phyloP scores from a whole-genome alignment of 2,329 filamentous ascomycete genomes.

The Rhexocercosporidium sp. region DNA sequence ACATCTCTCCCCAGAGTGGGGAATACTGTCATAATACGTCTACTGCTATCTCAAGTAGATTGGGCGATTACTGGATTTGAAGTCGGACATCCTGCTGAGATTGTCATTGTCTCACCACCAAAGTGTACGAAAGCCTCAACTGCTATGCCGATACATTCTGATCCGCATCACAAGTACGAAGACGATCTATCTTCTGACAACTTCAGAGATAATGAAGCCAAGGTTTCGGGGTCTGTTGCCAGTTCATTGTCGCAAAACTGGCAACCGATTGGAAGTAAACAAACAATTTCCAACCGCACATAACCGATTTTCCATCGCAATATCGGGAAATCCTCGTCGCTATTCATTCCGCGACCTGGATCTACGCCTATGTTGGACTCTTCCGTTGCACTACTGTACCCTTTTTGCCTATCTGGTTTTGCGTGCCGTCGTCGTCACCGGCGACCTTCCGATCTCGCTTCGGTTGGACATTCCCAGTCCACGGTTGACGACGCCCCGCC shows the following conservation, averaged over 20 bases:
- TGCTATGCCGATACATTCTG: not conserved
- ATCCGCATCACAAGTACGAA: too few relatives aligned
- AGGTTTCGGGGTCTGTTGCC: not conserved
- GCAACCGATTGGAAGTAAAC: not conserved
- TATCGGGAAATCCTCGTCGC: not conserved
- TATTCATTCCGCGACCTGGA: too few relatives aligned
- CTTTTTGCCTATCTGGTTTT: too few relatives aligned
- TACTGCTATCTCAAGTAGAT: not conserved
- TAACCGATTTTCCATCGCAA: not conserved
- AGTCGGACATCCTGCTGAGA: too few relatives aligned
- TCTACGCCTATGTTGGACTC: not conserved
- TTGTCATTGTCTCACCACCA: too few relatives aligned
- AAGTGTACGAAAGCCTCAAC: too few relatives aligned
- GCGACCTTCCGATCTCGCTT: not conserved
- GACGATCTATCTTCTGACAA: not conserved
- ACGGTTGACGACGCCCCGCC: too few relatives aligned
- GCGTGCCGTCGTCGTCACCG: not conserved
- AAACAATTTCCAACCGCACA: not conserved
- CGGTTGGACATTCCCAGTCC: not conserved
- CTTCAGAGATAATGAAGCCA: too few relatives aligned
- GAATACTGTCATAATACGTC: not conserved
- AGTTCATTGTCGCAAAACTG: not conserved
- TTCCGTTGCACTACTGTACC: too few relatives aligned
- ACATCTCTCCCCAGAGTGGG: too few relatives aligned
- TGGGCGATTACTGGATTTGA: too few relatives aligned